Evolutionary conservation across 2,329 filamentous ascomycete species (phyloP).

Genomic region (Colletotrichum sp.): DNA sequence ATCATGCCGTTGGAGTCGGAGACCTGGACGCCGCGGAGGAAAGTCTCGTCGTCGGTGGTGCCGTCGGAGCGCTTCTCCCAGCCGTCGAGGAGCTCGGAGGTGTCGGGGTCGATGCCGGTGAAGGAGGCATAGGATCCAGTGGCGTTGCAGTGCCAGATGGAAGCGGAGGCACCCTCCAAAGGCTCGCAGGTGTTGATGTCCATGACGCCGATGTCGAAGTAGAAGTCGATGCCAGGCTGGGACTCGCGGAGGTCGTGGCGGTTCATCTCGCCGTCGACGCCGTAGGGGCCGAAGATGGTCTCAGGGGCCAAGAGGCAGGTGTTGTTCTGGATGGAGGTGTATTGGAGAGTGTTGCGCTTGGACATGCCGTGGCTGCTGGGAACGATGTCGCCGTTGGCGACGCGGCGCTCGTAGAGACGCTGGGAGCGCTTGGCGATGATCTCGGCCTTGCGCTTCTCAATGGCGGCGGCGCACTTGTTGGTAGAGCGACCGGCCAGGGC

Average conservation of each 20-base stretch:
- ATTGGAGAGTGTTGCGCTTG: not conserved
- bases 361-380: not conserved
- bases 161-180: not conserved
- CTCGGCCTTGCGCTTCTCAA: not conserved
- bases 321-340: slow-evolving; percentile 27
- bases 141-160: slow-evolving; percentile 14
- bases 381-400: not conserved
- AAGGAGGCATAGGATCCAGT: not conserved
- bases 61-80: not conserved
- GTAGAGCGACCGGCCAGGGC: not conserved
- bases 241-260: slow-evolving; percentile 1
- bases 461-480: not conserved
- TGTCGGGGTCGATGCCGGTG: not conserved
- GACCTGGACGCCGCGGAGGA: slow-evolving; percentile 40
- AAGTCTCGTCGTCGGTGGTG: slow-evolving; percentile 31
- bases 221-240: not conserved
- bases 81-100: not conserved
- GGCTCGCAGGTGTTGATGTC: slow-evolving; percentile 13
- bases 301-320: slow-evolving; percentile 51
- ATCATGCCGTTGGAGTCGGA: slow-evolving; percentile 47
- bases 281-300: slow-evolving; percentile 53
- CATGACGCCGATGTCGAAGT: slow-evolving; percentile 6
- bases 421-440: not conserved
- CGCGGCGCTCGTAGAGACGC: not conserved
- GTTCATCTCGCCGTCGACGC: slow-evolving; percentile 18